Evolutionary conservation across 345 rosid genomes (phyloP), one percentile per base, ranked within the genome.

Genomic region (Durio zibethinus): DNA sequence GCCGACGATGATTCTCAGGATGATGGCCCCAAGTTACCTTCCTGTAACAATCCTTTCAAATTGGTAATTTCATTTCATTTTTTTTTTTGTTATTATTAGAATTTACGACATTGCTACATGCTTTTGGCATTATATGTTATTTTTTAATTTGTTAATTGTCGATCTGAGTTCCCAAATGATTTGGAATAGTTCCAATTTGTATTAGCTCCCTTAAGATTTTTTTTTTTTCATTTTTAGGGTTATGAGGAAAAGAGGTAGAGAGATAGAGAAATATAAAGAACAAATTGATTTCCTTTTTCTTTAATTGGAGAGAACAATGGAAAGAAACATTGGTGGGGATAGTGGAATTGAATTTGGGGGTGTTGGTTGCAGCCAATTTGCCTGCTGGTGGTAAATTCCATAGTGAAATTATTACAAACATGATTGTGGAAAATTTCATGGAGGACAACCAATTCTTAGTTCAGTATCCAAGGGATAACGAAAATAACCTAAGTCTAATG

Each of bases 1-100:
- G 60, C 75, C 43, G 61, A 72, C 45, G 62, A 62, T 52, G 75
- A n/a, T 16, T 72, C 75, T 25, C 47, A 72, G 43, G 62, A 72
- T 8, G 42, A 21, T 71, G 75, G 25, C 43, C 8, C 75, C 61
- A 20, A 52, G 0, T 31, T 23, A 18, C 29, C 75, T 50, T 10
- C 25, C 29, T 71, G 75, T 71, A 71, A 71, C 61, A 71, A 71
- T 52, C 31, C 75, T 10, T 33, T 12, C 27, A 11, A 50, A 31
- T 10, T 11, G 61, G 75, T 71, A 71, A 52, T 72, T 72, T 47
- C 10, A 50, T 71, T 10, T 29, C 36, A 0, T 52, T 45, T 21
- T 1, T 52, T 45, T 45, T 15, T 1, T 47, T 3, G 12, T 27
- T 10, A 27, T 25, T 27, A 0, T 27, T 21, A 10, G 2, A 50